These are phyloP conservation scores for Emydomyces testavorans DNA, from an alignment of 2,329 filamentous ascomycete genomes.

Conservation along the genomic window DNA sequence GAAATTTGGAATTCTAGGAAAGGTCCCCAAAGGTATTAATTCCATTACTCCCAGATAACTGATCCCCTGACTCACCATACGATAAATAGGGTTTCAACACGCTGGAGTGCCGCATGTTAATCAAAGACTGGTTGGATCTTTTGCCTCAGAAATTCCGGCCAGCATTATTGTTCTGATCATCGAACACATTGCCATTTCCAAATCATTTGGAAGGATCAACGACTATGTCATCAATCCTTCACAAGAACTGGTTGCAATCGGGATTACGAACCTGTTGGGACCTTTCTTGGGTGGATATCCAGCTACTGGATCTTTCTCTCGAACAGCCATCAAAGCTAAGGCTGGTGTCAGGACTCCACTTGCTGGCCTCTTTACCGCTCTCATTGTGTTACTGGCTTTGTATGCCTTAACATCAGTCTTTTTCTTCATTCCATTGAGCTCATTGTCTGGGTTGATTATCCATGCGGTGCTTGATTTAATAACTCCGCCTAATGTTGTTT, in stretches of 20 bases:
- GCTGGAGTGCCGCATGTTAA: conserved; percentile 38
- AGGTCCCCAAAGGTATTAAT: conserved; percentile 40
- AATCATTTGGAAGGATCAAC: conserved; percentile 51
- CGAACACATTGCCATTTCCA: conserved; percentile 54
- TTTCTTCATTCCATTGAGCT: conserved; percentile 58
- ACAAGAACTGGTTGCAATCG: conserved; percentile 55
- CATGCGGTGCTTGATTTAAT: conserved; percentile 54
- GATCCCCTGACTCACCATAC: not conserved
- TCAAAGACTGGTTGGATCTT: conserved; percentile 40
- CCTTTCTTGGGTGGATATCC: conserved; percentile 54
- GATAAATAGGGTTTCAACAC: conserved; percentile 30
- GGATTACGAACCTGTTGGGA: conserved; percentile 52
- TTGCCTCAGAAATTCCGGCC: conserved; percentile 45
- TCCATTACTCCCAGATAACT: not conserved
- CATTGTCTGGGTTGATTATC: conserved; percentile 55
- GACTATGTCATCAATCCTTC: conserved; percentile 53
- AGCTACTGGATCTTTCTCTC: conserved; percentile 55
- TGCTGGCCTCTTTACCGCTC: conserved; percentile 49
- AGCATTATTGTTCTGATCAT: conserved; percentile 51
- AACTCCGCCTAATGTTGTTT: conserved; percentile 47
- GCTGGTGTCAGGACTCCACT: conserved; percentile 52
- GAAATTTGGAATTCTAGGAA: conserved; percentile 49
- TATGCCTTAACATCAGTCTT: conserved; percentile 50
- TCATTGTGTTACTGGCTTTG: conserved; percentile 50
- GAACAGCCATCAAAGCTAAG: conserved; percentile 56